Evolutionary conservation across 129 eudicot species (phyloP).

Genomic region (Flaveria ramosissima): DNA sequence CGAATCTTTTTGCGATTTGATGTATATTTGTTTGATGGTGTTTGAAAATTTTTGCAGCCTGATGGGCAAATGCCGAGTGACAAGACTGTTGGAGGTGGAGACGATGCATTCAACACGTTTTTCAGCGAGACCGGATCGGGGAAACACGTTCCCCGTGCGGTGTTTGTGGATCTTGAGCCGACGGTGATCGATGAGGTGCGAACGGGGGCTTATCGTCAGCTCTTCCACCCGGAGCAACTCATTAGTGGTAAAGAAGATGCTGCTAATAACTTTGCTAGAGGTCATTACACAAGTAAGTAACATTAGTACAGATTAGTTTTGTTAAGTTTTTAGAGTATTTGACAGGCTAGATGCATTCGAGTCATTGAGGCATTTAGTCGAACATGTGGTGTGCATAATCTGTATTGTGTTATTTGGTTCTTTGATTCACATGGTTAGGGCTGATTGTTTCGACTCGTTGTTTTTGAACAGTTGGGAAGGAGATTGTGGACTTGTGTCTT

Average conservation of each 20-base stretch:
- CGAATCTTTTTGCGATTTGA: background rate
- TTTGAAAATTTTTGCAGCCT: constrained; percentile 45
- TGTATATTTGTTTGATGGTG: background rate
- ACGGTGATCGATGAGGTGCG: constrained; percentile 84
- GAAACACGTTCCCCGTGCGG: constrained; percentile 78
- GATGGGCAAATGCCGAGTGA: constrained; percentile 89
- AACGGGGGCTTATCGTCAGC: constrained; percentile 73
- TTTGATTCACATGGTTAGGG: background rate
- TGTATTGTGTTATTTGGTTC: too few species aligned
- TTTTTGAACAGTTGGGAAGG: constrained; percentile 58
- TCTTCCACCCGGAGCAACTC: constrained; percentile 86
- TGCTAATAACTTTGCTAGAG: constrained; percentile 81
- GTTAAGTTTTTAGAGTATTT: too few species aligned
- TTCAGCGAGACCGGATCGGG: constrained; percentile 88
- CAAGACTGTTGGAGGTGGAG: constrained; percentile 73
- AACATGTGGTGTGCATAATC: constrained; percentile 40
- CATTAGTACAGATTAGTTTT: too few species aligned
- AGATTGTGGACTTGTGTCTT: constrained; percentile 76
- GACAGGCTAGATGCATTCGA: too few species aligned
- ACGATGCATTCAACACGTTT: constrained; percentile 85
- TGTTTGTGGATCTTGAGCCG: constrained; percentile 75
- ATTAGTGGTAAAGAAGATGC: constrained; percentile 88
- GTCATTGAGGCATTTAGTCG: background rate
- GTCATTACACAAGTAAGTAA: constrained; percentile 69
- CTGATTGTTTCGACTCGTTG: background rate